phyloP scores from a whole-genome alignment of 352 stramenopile species.

The Globisporangium orthogonon region DNA sequence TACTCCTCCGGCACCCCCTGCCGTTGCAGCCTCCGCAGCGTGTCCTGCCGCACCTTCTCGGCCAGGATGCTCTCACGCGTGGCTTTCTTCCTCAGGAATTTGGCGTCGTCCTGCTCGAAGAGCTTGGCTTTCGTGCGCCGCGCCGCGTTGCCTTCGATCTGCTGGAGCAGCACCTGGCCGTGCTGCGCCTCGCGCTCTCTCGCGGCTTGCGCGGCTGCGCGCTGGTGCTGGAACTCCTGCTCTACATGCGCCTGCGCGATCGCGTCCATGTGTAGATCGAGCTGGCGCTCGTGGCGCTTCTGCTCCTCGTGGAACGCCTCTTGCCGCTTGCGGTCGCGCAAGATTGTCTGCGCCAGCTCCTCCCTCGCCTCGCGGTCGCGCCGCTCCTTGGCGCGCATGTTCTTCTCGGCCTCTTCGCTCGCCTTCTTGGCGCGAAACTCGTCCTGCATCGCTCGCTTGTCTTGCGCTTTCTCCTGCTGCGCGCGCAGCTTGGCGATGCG shows the following conservation, averaged over 20 bases:
- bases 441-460: conserved; percentile 61
- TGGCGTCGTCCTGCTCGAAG: conserved; percentile 62
- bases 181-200: conserved; percentile 33
- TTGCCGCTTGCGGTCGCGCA: conserved; percentile 49
- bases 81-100: conserved; percentile 64
- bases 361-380: conserved; percentile 37
- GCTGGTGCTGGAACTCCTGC: conserved; percentile 33
- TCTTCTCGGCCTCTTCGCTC: conserved; percentile 59
- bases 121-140: conserved; percentile 48
- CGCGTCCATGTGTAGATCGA: conserved; percentile 36
- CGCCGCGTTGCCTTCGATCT: conserved; percentile 57
- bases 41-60: conserved; percentile 65
- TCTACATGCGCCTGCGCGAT: conserved; percentile 38
- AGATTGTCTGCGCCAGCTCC: conserved; percentile 39
- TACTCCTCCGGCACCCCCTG: conserved; percentile 65
- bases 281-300: conserved; percentile 21
- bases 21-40: conserved; percentile 52
- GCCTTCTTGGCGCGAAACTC: conserved; percentile 72
- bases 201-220: conserved; percentile 20
- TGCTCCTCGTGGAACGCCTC: conserved; percentile 44
- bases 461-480: conserved; percentile 77
- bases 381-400: conserved; percentile 40
- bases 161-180: conserved; percentile 27
- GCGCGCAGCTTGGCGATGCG: conserved; percentile 66
- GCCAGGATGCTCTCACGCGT: conserved; percentile 70